Evolutionary conservation across 345 rosid species (phyloP).

Genomic region (Bruguiera sexangula): DNA sequence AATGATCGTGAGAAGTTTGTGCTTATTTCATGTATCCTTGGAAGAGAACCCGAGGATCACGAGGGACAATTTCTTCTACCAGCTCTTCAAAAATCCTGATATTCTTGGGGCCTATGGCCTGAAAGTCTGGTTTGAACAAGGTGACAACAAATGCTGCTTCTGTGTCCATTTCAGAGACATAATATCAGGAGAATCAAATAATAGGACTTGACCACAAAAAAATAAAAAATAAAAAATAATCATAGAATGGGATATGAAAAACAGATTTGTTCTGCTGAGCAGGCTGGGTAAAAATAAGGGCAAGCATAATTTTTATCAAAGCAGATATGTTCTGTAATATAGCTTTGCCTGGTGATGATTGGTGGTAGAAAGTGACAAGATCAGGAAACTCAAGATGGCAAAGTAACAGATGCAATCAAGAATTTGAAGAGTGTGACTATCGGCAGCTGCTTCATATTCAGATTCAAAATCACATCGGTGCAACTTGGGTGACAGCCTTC

Average conservation of each 20-base stretch:
- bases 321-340: conserved; percentile 77
- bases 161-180: conserved; percentile 61
- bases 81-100: conserved; percentile 77
- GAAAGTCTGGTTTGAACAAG: conserved; percentile 72
- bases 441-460: conserved; percentile 80
- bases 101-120: conserved; percentile 59
- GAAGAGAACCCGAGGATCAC: conserved; percentile 19
- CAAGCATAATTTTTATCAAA: conserved; percentile 60
- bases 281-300: conserved; percentile 78
- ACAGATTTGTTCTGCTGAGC: conserved; percentile 44
- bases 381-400: conserved; percentile 62
- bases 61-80: conserved; percentile 79
- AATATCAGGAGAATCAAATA: conserved; percentile 50
- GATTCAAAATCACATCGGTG: conserved; percentile 80
- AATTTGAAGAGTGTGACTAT: conserved; percentile 77
- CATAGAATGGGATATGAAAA: conserved; percentile 46
- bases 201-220: too few relatives aligned
- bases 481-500: conserved; percentile 82
- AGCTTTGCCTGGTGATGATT: conserved; percentile 75
- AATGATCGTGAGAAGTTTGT: too few relatives aligned
- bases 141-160: conserved; percentile 52
- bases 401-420: conserved; percentile 86
- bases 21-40: too few relatives aligned
- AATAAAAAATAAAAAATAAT: too few relatives aligned
- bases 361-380: conserved; percentile 71